Evolutionary conservation across 2,329 filamentous ascomycete genomes (phyloP).

Genomic region (Fusarium sp.): DNA sequence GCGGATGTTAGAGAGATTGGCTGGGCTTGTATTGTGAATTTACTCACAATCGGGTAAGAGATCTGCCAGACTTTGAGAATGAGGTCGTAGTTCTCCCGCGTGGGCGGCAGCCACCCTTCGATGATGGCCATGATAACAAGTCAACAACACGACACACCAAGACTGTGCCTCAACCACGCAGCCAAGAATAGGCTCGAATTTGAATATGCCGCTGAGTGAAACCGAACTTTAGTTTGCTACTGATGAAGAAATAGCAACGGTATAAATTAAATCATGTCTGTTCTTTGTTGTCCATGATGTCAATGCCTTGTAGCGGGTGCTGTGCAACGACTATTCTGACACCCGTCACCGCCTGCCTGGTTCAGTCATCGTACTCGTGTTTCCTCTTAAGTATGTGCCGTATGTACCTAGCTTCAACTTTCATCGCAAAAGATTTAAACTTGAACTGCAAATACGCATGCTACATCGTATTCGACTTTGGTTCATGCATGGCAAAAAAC

Average conservation of each 20-base stretch:
- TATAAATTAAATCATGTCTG: neutral
- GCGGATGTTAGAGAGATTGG: slow-evolving; percentile 17
- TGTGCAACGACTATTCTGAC: slow-evolving; percentile 38
- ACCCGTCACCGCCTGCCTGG: slow-evolving; percentile 37
- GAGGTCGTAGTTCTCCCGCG: slow-evolving; percentile 64
- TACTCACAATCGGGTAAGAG: slow-evolving; percentile 61
- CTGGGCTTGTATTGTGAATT: neutral
- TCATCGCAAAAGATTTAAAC: too few species aligned
- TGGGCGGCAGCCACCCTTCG: slow-evolving; percentile 65
- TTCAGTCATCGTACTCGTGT: neutral
- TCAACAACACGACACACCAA: neutral
- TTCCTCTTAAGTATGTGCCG: too few species aligned
- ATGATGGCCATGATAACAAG: slow-evolving; percentile 56
- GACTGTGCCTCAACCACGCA: slow-evolving; percentile 1
- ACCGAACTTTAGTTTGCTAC: neutral
- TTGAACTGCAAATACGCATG: neutral
- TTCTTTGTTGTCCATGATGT: slow-evolving; percentile 34
- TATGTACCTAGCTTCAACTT: too few species aligned
- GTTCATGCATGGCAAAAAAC: neutral
- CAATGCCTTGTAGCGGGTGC: slow-evolving; percentile 18
- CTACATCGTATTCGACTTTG: neutral
- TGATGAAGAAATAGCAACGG: neutral
- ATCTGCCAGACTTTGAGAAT: slow-evolving; percentile 63
- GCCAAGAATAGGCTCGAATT: neutral
- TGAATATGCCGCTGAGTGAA: too few species aligned